Evolutionary conservation across 805 yeast genomes (phyloP), one percentile per base, ranked within the genome.

Genomic region (Candida anglica): DNA sequence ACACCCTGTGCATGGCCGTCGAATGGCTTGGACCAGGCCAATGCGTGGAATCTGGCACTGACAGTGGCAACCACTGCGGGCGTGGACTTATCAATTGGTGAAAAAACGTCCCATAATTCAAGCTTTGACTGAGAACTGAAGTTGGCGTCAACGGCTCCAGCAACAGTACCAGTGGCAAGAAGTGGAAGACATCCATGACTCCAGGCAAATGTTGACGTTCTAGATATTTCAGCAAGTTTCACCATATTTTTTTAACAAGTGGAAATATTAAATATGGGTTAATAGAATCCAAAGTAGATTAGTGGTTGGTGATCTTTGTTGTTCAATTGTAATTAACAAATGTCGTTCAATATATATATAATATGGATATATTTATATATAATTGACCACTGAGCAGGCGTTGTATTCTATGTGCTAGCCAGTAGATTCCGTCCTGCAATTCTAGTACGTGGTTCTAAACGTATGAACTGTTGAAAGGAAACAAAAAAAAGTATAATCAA

Each of bases 181-280:
- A 76, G 60, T 13, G 97, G 97, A 41, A 79, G 62, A 27, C 69
- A 58, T 46, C 77, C 85, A 44, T 80, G 76, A 29, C 96, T 86
- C 97, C 98, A 91, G 28, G 98, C 95, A 64, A 93, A 87, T n/a
- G 95, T 81, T 33, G 96, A 89, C 10, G 96, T 86, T 47, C 87
- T 74, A 42, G 77, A 70, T 52, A 86, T 78, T 60, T 89, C 96
- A 58, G 79, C 77, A 46, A 93, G 71, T 63, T 86, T 87, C 48
- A 87, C 91, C 89, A 82, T 81, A 13, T 15, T 25, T 7, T 25
- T 7, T 25, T 14, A 14, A 14, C 13, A n/a, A 25, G 9, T 25
- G 23, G 23, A 20, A 11, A 20, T 20, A 20, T 9, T 20, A 11
- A 11, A 9, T 11, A 20, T 9, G 23, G 23, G 23, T 20, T 8